Conservation (phyloP, 257 asterid genomes). For the Scutellaria barbata region DNA sequence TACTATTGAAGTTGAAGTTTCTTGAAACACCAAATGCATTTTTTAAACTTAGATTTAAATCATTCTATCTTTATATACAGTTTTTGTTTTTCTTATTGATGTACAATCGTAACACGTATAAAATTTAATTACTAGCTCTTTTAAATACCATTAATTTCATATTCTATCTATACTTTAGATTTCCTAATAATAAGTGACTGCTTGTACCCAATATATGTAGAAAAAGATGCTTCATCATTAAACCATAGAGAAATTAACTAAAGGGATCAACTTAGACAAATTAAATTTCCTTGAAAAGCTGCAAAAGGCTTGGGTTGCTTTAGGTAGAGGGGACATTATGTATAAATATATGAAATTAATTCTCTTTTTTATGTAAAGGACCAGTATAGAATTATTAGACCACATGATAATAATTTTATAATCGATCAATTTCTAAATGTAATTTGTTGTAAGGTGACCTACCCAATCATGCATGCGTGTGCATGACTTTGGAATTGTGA, state of each 20-base stretch:
- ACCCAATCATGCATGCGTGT: slow-evolving; percentile 38
- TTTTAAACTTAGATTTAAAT: too few species aligned
- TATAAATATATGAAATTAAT: slow-evolving; percentile 1
- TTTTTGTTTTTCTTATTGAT: too few species aligned
- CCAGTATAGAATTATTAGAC: slow-evolving; percentile 48
- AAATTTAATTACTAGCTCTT: too few species aligned
- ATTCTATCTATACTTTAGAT: too few species aligned
- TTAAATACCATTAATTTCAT: too few species aligned
- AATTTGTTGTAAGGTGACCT: slow-evolving; percentile 1
- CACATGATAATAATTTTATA: slow-evolving; percentile 39
- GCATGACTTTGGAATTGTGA: slow-evolving; percentile 15
- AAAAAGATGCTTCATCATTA: neutral
- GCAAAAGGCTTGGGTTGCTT: slow-evolving; percentile 47
- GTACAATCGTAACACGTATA: too few species aligned
- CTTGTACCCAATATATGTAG: neutral
- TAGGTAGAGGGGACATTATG: slow-evolving; percentile 55
- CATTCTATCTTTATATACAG: too few species aligned
- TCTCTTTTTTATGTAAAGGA: slow-evolving; percentile 35
- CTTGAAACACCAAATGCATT: too few species aligned
- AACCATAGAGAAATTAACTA: slow-evolving; percentile 19
- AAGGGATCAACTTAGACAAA: slow-evolving; percentile 25
- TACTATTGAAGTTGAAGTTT: too few species aligned
- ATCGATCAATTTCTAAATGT: slow-evolving; percentile 20
- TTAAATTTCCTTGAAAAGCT: slow-evolving; percentile 41
- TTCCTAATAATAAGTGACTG: too few species aligned